phyloP scores from a whole-genome alignment of 1,139 yeast genomes.

The Debaryomyces psychrophilus region DNA sequence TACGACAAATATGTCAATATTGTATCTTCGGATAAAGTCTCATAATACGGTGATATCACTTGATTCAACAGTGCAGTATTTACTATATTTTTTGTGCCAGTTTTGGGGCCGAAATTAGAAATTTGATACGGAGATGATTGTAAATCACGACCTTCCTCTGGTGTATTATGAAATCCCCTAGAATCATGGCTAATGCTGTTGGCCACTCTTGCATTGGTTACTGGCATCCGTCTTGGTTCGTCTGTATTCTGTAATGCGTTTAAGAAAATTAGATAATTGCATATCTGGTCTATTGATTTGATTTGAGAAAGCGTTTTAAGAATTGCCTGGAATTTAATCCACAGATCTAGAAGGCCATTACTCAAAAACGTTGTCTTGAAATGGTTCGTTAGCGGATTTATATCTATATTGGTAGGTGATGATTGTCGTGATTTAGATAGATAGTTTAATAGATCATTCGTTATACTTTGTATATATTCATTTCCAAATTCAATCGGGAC shows the following conservation, averaged over 20 bases:
- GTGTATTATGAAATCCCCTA: not conserved
- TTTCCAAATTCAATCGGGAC: conserved; percentile 46
- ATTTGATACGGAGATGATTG: conserved; percentile 19
- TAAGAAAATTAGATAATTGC: conserved; percentile 41
- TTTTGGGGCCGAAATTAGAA: not conserved
- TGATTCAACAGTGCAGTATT: conserved; percentile 19
- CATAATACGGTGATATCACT: conserved; percentile 37
- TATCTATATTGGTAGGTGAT: conserved; percentile 15
- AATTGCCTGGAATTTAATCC: conserved; percentile 36
- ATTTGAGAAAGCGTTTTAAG: conserved; percentile 34
- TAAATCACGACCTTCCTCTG: conserved; percentile 7
- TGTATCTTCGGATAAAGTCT: conserved; percentile 46
- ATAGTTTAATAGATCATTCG: conserved; percentile 29
- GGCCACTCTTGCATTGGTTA: not conserved
- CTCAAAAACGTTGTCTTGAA: conserved; percentile 33
- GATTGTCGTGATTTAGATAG: conserved; percentile 14
- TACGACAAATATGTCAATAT: conserved; percentile 64
- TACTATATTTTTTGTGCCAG: not conserved
- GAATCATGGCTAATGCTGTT: not conserved
- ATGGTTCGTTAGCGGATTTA: conserved; percentile 24
- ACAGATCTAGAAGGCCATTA: conserved; percentile 28
- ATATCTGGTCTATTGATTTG: conserved; percentile 37
- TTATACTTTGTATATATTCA: conserved; percentile 40
- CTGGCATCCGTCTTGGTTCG: not conserved
- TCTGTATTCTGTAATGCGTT: conserved; percentile 21